phyloP scores from a whole-genome alignment of 176 grass and related monocot genomes.

The Alloteropsis semialata region DNA sequence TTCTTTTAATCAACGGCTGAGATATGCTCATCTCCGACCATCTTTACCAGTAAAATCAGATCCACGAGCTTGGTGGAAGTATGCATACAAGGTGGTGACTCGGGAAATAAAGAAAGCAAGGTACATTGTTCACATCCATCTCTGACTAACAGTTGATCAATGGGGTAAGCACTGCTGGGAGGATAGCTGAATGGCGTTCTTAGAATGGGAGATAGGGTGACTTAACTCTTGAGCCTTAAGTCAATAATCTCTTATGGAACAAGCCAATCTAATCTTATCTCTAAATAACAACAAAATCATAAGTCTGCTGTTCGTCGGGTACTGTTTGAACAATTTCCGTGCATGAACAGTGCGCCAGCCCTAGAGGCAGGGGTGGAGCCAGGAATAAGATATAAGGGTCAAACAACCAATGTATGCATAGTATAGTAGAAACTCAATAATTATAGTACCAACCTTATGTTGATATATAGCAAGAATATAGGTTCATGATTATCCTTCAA shows the following conservation, averaged over 20 bases:
- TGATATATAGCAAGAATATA: no score
- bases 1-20: conserved; percentile 88
- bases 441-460: no score
- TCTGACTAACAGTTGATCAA: conserved; percentile 6
- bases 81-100: conserved; percentile 76
- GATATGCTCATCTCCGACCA: conserved; percentile 91
- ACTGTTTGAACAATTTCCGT: no score
- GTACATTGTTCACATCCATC: conserved; percentile 26
- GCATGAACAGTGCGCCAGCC: background rate
- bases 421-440: no score
- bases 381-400: no score
- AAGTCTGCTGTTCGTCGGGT: no score
- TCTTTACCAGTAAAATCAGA: conserved; percentile 67
- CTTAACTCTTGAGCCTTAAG: background rate
- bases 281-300: no score
- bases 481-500: no score
- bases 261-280: no score
- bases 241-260: background rate
- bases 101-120: conserved; percentile 90
- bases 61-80: conserved; percentile 90
- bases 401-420: no score
- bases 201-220: background rate
- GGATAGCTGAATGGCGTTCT: background rate
- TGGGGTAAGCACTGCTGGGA: background rate
- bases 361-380: no score